These are phyloP conservation scores for Sungouiozyma intestinalis DNA, from an alignment of 805 yeast species.

Conservation along the genomic window DNA sequence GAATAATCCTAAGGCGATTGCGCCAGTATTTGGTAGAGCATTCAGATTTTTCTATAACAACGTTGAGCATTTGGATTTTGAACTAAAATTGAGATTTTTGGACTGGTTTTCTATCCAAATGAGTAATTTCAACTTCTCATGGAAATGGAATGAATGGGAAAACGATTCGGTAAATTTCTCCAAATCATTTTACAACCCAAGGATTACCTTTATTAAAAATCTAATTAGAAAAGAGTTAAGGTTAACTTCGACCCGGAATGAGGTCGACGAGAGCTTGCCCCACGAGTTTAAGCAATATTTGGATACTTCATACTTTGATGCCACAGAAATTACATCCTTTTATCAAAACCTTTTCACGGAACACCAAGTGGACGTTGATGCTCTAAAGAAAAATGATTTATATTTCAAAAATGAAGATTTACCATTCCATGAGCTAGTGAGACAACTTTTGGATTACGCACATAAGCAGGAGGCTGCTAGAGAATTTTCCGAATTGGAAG, in stretches of 20 bases:
- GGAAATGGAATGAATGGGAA: slow-evolving; percentile 98
- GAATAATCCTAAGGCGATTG: slow-evolving; percentile 71
- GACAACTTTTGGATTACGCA: slow-evolving; percentile 30
- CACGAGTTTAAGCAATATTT: slow-evolving; percentile 42
- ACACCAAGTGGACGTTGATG: slow-evolving; percentile 16
- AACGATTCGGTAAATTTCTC: slow-evolving; percentile 40
- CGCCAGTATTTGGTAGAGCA: slow-evolving; percentile 91
- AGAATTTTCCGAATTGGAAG: slow-evolving; percentile 24
- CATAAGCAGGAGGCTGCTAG: slow-evolving; percentile 27
- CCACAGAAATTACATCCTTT: slow-evolving; percentile 28
- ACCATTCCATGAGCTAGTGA: slow-evolving; percentile 30
- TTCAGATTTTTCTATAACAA: slow-evolving; percentile 70
- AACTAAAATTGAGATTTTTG: slow-evolving; percentile 57
- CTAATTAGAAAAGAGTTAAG: slow-evolving; percentile 76
- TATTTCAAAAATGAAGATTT: slow-evolving; percentile 31
- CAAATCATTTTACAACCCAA: slow-evolving; percentile 53
- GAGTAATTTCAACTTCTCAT: slow-evolving; percentile 85
- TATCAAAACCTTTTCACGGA: slow-evolving; percentile 27
- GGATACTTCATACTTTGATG: slow-evolving; percentile 32
- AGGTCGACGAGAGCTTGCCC: slow-evolving; percentile 64
- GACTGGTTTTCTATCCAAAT: slow-evolving; percentile 93
- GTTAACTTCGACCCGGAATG: slow-evolving; percentile 54
- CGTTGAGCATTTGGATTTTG: slow-evolving; percentile 61
- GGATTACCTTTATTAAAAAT: slow-evolving; percentile 60
- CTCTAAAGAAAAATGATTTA: slow-evolving; percentile 29